Evolutionary conservation across 129 eudicot genomes (phyloP).

Genomic region (Arctium lappa): DNA sequence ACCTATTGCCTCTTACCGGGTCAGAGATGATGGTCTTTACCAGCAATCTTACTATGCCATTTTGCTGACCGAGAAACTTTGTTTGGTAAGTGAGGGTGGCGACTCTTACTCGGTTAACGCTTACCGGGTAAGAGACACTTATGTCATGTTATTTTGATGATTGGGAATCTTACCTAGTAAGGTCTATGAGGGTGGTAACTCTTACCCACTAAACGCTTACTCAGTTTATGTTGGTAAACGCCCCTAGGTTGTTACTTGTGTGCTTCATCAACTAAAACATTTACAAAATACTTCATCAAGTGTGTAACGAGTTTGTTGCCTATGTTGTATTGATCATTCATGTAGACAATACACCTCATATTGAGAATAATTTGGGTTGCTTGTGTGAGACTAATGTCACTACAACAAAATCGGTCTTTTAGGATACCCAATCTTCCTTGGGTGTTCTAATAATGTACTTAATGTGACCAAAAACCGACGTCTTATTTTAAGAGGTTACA

Average conservation of each 20-base stretch:
- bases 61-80: too few relatives aligned
- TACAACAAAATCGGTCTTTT: background rate
- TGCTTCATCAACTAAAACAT: background rate
- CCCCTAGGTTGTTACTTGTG: background rate
- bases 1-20: too few relatives aligned
- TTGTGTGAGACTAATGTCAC: background rate
- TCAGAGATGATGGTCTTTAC: background rate
- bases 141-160: background rate
- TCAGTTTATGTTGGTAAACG: too few relatives aligned
- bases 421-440: too few relatives aligned
- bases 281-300: background rate
- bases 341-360: background rate
- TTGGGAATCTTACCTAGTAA: background rate
- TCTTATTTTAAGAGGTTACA: too few relatives aligned
- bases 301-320: background rate
- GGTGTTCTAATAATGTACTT: background rate
- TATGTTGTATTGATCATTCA: background rate
- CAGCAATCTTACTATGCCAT: background rate
- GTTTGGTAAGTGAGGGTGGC: background rate
- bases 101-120: background rate
- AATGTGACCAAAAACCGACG: too few relatives aligned
- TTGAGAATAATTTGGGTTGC: background rate
- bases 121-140: background rate
- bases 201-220: background rate
- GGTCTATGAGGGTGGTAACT: background rate